Evolutionary conservation across 805 yeast genomes (phyloP).

Genomic region (Blastobotrys chiropterorum): DNA sequence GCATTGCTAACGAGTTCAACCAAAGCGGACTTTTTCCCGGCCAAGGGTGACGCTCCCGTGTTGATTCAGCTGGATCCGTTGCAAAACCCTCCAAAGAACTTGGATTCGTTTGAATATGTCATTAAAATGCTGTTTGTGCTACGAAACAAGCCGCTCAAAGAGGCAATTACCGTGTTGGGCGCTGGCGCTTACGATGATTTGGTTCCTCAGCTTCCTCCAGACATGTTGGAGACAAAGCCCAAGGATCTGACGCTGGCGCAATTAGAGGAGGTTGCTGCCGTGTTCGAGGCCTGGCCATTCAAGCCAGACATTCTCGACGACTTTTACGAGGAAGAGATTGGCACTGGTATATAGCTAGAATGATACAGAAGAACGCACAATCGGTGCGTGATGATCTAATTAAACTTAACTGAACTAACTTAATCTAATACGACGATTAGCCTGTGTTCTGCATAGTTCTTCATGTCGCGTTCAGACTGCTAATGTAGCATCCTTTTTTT

Average conservation of each 20-base stretch:
- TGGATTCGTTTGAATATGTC: slow-evolving; percentile 62
- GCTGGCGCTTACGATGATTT: slow-evolving; percentile 62
- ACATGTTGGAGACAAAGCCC: slow-evolving; percentile 41
- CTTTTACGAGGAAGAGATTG: slow-evolving; percentile 33
- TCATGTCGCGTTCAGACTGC: too few species aligned
- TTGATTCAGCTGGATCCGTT: slow-evolving; percentile 53
- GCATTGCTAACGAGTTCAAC: background rate
- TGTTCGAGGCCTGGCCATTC: slow-evolving; percentile 76
- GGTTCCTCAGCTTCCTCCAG: slow-evolving; percentile 27
- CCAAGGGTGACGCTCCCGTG: slow-evolving; percentile 30
- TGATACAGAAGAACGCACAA: too few species aligned
- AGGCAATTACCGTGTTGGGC: slow-evolving; percentile 53
- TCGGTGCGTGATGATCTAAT: too few species aligned
- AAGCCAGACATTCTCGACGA: slow-evolving; percentile 53
- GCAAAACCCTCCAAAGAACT: slow-evolving; percentile 36
- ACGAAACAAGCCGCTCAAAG: slow-evolving; percentile 39
- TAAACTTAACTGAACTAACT: too few species aligned
- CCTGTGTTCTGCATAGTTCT: too few species aligned
- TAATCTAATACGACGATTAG: too few species aligned
- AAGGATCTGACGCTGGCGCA: slow-evolving; percentile 50
- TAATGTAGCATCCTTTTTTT: too few species aligned
- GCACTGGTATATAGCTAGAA: background rate
- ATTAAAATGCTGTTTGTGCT: slow-evolving; percentile 53
- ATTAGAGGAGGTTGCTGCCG: slow-evolving; percentile 43
- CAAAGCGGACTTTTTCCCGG: slow-evolving; percentile 12